Evolutionary conservation across 345 rosid genomes (phyloP).

Genomic region (Sisymbrium irio): DNA sequence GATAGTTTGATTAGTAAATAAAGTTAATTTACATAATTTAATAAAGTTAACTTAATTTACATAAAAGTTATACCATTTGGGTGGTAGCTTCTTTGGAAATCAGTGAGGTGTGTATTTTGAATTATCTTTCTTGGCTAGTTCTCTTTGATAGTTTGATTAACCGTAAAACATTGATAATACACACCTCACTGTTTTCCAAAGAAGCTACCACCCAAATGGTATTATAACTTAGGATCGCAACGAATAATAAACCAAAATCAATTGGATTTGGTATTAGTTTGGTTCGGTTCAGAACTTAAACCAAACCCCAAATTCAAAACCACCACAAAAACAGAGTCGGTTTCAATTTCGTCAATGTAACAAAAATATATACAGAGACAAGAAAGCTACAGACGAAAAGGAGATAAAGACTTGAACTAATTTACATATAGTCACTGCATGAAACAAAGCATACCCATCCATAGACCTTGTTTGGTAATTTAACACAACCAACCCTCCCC

Average conservation of each 20-base stretch:
- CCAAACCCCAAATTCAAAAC: not conserved
- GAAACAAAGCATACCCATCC: not conserved
- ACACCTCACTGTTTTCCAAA: too few species aligned
- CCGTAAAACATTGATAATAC: too few species aligned
- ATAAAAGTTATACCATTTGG: too few species aligned
- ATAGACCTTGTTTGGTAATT: not conserved
- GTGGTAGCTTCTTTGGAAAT: too few species aligned
- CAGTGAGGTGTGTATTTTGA: too few species aligned
- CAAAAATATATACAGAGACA: slow-evolving; percentile 15
- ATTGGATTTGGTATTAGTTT: not conserved
- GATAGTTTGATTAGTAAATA: not conserved
- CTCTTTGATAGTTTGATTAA: too few species aligned
- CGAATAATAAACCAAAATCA: not conserved
- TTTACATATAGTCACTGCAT: not conserved
- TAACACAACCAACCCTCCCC: not conserved
- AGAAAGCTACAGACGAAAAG: not conserved
- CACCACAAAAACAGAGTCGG: not conserved
- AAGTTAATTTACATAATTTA: too few species aligned
- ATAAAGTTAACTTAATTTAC: too few species aligned
- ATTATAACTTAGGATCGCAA: not conserved
- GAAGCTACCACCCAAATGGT: too few species aligned
- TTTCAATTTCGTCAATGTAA: not conserved
- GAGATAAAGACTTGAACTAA: too few species aligned
- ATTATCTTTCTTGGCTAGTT: too few species aligned
- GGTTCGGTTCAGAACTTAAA: too few species aligned